Percentiles rank a stretch among this genome's conserved stretches.
Evolutionary conservation across 805 yeast species (phyloP).

Genomic region (Teunomyces aglyptinius): DNA sequence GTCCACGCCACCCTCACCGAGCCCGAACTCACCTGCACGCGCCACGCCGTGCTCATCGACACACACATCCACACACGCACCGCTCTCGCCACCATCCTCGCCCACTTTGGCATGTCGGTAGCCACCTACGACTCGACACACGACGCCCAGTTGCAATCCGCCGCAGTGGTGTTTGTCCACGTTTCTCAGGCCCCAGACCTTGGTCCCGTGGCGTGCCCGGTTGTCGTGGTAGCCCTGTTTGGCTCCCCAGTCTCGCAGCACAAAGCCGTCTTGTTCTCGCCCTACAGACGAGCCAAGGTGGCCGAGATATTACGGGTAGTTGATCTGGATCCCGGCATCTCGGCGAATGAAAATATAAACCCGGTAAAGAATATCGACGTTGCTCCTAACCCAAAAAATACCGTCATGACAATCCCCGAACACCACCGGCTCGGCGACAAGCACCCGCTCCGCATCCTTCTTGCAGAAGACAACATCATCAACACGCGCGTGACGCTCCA

Average conservation of each 20-base stretch:
- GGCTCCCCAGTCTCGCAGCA: constrained; percentile 25
- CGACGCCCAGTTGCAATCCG: too few relatives aligned
- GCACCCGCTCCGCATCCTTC: constrained; percentile 45
- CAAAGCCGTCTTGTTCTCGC: constrained; percentile 26
- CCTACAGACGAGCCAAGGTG: constrained; percentile 27
- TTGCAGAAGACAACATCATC: constrained; percentile 56
- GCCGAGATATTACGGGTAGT: constrained; percentile 6
- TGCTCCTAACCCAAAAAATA: too few relatives aligned
- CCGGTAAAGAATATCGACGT: not conserved
- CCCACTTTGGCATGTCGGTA: constrained; percentile 34
- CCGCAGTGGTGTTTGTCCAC: constrained; percentile 18
- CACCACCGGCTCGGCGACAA: constrained; percentile 11
- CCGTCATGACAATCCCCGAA: too few relatives aligned
- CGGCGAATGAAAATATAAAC: not conserved
- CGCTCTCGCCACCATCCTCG: constrained; percentile 32
- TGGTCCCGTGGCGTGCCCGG: constrained; percentile 7
- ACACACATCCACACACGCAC: constrained; percentile 26
- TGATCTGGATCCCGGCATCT: not conserved
- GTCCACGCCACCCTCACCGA: constrained; percentile 24
- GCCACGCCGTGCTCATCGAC: constrained; percentile 31
- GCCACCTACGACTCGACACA: constrained; percentile 13
- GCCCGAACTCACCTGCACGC: constrained; percentile 15
- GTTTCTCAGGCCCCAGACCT: constrained; percentile 10
- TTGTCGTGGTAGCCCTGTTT: constrained; percentile 27
- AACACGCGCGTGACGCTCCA: constrained; percentile 50